Evolutionary conservation across 106 monocot species (phyloP), one percentile per base, ranked within the genome.

Genomic region (Allium fistulosum): DNA sequence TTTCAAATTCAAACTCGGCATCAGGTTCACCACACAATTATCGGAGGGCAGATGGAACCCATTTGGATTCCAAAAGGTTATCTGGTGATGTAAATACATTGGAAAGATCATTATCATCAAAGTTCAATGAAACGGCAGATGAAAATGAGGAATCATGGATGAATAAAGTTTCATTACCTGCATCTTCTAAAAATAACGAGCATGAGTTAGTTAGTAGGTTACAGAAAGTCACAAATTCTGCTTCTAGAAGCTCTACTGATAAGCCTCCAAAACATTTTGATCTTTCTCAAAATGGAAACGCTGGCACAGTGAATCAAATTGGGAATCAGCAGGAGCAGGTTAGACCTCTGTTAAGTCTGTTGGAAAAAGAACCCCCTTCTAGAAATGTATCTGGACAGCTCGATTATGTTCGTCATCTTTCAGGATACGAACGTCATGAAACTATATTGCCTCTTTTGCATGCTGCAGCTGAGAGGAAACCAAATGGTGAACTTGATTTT

Each of bases 301-400:
- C 48, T 60, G 71, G 63, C 68, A 69, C 75, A 66, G 45, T 16
- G 13, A 79, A 66, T 77, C 58, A 57, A 49, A 53, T 50, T 17
- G 49, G 48, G 46, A 48, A 79, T 68, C 86, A 84, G 46, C 69
- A 80, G 48, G 96, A 88, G 6, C 87, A 92, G 46, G 74, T 99
- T 26, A 77, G 92, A 6, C 97, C 97, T 6, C 89, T 99, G 37
- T 50, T 99, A 46, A 99, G 97, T 68, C 60, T 99, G 61, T 75
- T 99, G 27, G 92, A 99, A 60, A 99, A 92, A 63, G 97, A 99
- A 73, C 89, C 91, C 11, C 92, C 87, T 67, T 99, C 97, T 58
- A 88, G 97, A 7, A 80, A 84, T 77, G 89, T 78, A 22, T 99
- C 92, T 61, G 97, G 97, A 49, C 97, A 92, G 60, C 92, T 99